Base-by-base conservation (phyloP, 2,329 filamentous ascomycete genomes). In the Septoria linicola region DNA sequence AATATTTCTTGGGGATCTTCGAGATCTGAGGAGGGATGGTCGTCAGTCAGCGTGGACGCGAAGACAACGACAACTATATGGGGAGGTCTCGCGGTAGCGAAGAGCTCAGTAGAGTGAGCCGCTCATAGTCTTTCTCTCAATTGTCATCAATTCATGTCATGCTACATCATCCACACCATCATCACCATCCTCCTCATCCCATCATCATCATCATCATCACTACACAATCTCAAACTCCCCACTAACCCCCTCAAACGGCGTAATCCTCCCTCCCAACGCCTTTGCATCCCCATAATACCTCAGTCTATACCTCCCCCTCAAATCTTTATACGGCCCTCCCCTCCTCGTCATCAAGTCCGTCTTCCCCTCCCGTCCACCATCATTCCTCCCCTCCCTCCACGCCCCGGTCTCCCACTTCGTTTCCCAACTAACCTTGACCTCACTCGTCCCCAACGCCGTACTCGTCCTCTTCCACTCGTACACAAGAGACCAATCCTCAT, bases 241-340 rank as follows among this genome's bases (percentile, higher is more conserved):
- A 63, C 84, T 87, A 7, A 76, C 75, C 0, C 87, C 88, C 59
- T 87, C 81, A 72, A 95, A 93, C 2, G 79, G 68, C 32, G 73
- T 80, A 32, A 93, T 82, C 1, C 63, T 70, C 0, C 85, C 83
- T 1, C 76, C 80, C 8, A 83, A 61, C 4, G 75, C 75, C 79
- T 91, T 96, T 2, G 82, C 76, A 71, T 96, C 90, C 0, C 92
- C 92, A 70, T 84, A 92, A 66, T 96, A 97, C 72, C 77, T 81
- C 39, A 95, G 70, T 19, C 90, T 76, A 70, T 96, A 97, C 41
- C 79, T 81, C 0, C 91, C 91, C 1, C 48, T 49, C 46, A 69
- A 49, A 4, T 49, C 51, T 17, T 44, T 23, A 6, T 52, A 34
- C 69, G 66, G 54, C 57, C 70, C 50, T 49, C 67, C 67, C 42